A percentile compares a stretch with the other conserved stretches of the same genome.
These are phyloP conservation scores for Phytophthora pini DNA, from an alignment of 352 stramenopile species.

Conservation along the genomic window DNA sequence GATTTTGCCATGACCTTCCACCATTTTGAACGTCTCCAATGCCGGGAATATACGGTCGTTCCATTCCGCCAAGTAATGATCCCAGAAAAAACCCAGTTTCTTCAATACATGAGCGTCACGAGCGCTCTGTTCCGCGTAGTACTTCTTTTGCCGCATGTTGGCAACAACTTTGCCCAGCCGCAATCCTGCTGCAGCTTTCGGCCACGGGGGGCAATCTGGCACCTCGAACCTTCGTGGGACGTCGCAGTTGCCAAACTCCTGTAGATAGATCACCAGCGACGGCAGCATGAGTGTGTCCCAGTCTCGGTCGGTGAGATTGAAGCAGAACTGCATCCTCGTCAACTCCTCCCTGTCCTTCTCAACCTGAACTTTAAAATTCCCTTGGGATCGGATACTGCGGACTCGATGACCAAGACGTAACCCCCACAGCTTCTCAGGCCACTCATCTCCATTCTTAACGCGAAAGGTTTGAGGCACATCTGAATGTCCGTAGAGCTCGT, in stretches of 20 bases:
- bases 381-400: slow-evolving; percentile 8
- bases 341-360: slow-evolving; percentile 30
- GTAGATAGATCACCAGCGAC: slow-evolving; percentile 31
- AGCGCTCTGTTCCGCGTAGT: neutral
- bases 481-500: slow-evolving; percentile 35
- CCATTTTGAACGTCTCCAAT: no score
- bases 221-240: slow-evolving; percentile 36
- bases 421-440: slow-evolving; percentile 7
- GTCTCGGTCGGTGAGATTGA: slow-evolving; percentile 37
- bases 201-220: slow-evolving; percentile 35
- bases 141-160: neutral
- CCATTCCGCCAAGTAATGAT: neutral
- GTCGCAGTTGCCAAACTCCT: slow-evolving; percentile 37
- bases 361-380: slow-evolving; percentile 35
- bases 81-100: neutral
- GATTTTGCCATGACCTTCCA: no score
- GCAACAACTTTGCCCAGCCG: slow-evolving; percentile 5
- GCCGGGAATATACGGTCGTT: neutral
- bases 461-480: slow-evolving; percentile 37
- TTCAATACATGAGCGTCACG: neutral
- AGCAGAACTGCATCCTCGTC: slow-evolving; percentile 34
- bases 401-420: slow-evolving; percentile 29
- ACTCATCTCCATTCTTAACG: slow-evolving; percentile 19
- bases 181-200: slow-evolving; percentile 34
- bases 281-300: slow-evolving; percentile 50